Evolutionary conservation across 2,329 filamentous ascomycete genomes (phyloP).

Genomic region (Colletotrichum brevisporum): DNA sequence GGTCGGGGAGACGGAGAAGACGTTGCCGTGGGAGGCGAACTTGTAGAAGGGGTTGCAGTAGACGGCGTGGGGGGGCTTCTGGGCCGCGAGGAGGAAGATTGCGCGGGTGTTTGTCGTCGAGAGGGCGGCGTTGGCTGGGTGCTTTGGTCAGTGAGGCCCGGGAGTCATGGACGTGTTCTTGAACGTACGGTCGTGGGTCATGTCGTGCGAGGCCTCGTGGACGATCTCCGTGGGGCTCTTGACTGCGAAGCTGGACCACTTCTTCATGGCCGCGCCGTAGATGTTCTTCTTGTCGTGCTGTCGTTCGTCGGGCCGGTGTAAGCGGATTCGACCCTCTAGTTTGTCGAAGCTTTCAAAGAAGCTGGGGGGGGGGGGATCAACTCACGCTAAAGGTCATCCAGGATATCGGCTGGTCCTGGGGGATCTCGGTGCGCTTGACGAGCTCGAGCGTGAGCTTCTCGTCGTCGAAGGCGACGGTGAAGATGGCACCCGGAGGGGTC

Average conservation of each 20-base stretch:
- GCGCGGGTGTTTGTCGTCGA: conserved; percentile 85
- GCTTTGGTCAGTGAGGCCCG: conserved; percentile 32
- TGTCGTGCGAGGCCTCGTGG: conserved; percentile 80
- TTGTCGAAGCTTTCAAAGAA: neutral
- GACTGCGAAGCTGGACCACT: conserved; percentile 87
- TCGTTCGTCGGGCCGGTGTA: conserved; percentile 32
- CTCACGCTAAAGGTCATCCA: conserved; percentile 93
- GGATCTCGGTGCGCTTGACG: conserved; percentile 85
- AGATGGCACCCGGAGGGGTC: conserved; percentile 91
- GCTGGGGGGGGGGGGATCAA: too few relatives aligned
- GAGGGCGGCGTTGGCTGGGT: conserved; percentile 75
- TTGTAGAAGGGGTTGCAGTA: conserved; percentile 95
- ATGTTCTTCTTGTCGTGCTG: conserved; percentile 87
- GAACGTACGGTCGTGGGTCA: conserved; percentile 82
- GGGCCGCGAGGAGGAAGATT: conserved; percentile 88
- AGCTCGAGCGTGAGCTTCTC: conserved; percentile 81
- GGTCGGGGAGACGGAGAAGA: conserved; percentile 73
- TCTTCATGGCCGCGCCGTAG: conserved; percentile 94
- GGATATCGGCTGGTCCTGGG: conserved; percentile 87
- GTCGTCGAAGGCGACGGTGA: conserved; percentile 90
- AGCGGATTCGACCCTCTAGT: conserved; percentile 17
- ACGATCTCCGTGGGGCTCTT: conserved; percentile 81
- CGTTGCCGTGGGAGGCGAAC: conserved; percentile 84
- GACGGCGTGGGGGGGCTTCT: conserved; percentile 82
- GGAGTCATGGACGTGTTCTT: too few relatives aligned